Evolutionary conservation across 2,329 filamentous ascomycete genomes (phyloP).

Genomic region (Ceratocystis huliohia): DNA sequence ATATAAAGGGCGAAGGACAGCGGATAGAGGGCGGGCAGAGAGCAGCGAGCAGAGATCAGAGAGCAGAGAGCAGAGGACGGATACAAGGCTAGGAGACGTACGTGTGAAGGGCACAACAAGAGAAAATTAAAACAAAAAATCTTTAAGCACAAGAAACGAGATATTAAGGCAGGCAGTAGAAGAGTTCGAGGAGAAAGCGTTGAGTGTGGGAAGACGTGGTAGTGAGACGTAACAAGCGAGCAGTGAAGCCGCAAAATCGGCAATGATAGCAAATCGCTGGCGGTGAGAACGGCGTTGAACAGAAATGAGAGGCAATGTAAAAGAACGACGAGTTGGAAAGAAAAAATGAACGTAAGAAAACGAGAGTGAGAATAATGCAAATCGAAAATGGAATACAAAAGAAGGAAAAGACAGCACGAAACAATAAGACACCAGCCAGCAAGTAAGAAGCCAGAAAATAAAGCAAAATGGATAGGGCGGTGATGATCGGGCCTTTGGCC

Average conservation of each 20-base stretch:
- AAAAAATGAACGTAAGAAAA: neutral
- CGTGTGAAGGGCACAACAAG: neutral
- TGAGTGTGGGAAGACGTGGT: neutral
- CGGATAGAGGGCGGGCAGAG: neutral
- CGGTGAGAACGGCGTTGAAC: neutral
- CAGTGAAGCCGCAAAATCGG: neutral
- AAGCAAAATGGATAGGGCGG: neutral
- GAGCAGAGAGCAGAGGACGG: neutral
- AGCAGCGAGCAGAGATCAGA: neutral
- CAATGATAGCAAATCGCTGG: neutral
- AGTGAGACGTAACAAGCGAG: slow-evolving; percentile 5
- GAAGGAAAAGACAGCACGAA: neutral
- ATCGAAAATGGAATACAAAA: neutral
- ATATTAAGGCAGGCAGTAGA: neutral
- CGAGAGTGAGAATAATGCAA: neutral
- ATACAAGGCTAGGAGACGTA: neutral
- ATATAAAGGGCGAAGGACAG: neutral
- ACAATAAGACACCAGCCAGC: neutral
- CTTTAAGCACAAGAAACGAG: neutral
- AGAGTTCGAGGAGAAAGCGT: neutral
- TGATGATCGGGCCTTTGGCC: neutral
- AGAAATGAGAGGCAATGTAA: neutral
- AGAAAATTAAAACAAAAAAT: neutral
- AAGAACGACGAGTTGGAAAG: neutral
- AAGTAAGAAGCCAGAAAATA: neutral